A percentile compares a stretch with the other conserved stretches of the same genome.
Evolutionary conservation across 2,329 filamentous ascomycete species (phyloP).

Genomic region (Fusarium sp.): DNA sequence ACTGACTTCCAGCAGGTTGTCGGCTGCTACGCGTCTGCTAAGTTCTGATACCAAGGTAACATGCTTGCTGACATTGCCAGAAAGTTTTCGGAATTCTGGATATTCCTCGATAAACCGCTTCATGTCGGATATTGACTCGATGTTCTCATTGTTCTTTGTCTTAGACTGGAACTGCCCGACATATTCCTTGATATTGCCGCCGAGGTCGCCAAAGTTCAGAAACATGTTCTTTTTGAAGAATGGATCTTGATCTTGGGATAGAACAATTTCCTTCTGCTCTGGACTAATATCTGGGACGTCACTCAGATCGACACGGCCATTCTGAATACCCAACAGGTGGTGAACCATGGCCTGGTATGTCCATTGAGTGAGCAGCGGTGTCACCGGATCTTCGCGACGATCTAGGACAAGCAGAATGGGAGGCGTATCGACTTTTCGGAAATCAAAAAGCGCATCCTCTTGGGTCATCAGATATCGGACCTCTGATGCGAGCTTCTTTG

Average conservation of each 20-base stretch:
- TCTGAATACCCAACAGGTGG: slow-evolving; percentile 91
- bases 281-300: slow-evolving; percentile 85
- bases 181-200: slow-evolving; percentile 97
- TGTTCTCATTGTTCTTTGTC: slow-evolving; percentile 95
- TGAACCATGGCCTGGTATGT: slow-evolving; percentile 99
- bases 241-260: slow-evolving; percentile 96
- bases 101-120: slow-evolving; percentile 99
- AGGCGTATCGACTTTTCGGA: slow-evolving; percentile 92
- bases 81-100: slow-evolving; percentile 95
- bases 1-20: slow-evolving; percentile 93
- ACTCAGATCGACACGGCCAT: slow-evolving; percentile 91
- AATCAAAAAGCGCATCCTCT: slow-evolving; percentile 96
- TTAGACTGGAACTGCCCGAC: slow-evolving; percentile 98
- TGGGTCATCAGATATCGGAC: slow-evolving; percentile 93
- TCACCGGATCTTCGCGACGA: slow-evolving; percentile 92
- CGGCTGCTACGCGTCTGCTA: slow-evolving; percentile 85
- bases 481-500: slow-evolving; percentile 93
- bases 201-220: slow-evolving; percentile 94
- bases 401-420: slow-evolving; percentile 93
- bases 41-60: slow-evolving; percentile 95
- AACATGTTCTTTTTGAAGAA: slow-evolving; percentile 99
- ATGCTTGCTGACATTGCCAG: slow-evolving; percentile 98
- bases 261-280: slow-evolving; percentile 91
- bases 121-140: slow-evolving; percentile 98
- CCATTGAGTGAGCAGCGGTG: slow-evolving; percentile 95